Conservation (phyloP, 352 stramenopile species). For the Phytophthora crassamura region DNA sequence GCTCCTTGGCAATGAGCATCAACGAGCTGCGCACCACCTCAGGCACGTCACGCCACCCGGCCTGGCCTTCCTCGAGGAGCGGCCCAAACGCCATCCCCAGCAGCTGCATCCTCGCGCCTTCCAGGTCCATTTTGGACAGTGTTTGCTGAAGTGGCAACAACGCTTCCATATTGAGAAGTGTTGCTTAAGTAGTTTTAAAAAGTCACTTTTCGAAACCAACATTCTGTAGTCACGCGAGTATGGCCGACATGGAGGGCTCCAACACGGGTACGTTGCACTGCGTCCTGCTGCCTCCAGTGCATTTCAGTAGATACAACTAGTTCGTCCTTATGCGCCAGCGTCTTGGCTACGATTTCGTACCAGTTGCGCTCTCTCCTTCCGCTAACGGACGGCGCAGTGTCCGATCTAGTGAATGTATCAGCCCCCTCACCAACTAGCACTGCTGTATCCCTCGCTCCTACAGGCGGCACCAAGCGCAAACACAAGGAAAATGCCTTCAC, state of each 20-base stretch:
- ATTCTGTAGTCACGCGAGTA: not conserved
- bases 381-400: slow-evolving; percentile 3
- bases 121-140: too few species aligned
- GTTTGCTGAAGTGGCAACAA: too few species aligned
- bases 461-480: slow-evolving; percentile 68
- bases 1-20: slow-evolving; percentile 53
- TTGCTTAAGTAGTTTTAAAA: too few species aligned
- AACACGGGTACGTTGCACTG: slow-evolving; percentile 11
- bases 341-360: not conserved
- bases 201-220: too few species aligned
- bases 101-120: not conserved
- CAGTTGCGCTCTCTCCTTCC: not conserved
- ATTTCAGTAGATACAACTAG: not conserved
- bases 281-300: not conserved
- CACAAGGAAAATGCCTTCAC: slow-evolving; percentile 81
- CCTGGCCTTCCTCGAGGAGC: slow-evolving; percentile 39
- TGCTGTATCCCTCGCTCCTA: not conserved
- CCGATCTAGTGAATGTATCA: not conserved
- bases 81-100: slow-evolving; percentile 49
- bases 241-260: slow-evolving; percentile 26
- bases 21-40: slow-evolving; percentile 66
- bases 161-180: too few species aligned
- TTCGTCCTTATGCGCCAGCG: not conserved
- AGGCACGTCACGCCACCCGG: slow-evolving; percentile 54
- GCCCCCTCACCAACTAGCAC: not conserved